Evolutionary conservation across 1,139 yeast species (phyloP), one percentile per base, ranked within the genome.

Genomic region (Taphrina communis): DNA sequence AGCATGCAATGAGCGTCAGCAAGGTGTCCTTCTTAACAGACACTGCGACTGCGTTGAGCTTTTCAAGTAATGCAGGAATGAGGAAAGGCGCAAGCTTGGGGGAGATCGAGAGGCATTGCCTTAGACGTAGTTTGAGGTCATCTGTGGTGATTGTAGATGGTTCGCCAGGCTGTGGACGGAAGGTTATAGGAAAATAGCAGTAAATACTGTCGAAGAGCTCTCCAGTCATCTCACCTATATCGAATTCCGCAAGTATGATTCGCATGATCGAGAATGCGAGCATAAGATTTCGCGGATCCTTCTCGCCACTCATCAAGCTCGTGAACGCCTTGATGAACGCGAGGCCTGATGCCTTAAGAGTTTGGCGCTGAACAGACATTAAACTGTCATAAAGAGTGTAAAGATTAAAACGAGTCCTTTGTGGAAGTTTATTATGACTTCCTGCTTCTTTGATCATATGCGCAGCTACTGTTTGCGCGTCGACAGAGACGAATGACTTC

Each of bases 161-260:
- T 77, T 93, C 97, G 76, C 90, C 88, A 0, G 98, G 97, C 1
- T 99, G 97, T 21, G 75, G 74, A 25, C 73, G 68, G 79, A 95
- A 95, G 0, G 97, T 89, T 66, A 95, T 93, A 4, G 99, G 99
- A 79, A 93, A 95, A 79, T 95, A 95, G 77, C 99, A 94, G 76
- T 94, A 94, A 52, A 92, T 83, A 48, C 90, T 86, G 76, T 95
- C 99, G 76, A 93, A 94, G 70, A 94, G 78, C 38, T 90, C 91
- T 71, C 72, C 71, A 7, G 31, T 69, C 1, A 42, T 57, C 2
- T 69, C 80, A n/a, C 21, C 36, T 65, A 86, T 82, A 0, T 78
- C 76, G 59, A 89, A 82, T 9, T 73, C 73, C 8, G 78, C 73
- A 38, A 88, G 82, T 36, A 94, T 84, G 4, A 70, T 70, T 12